Conservation (phyloP, 495 filamentous ascomycete species). For the Penicillium malachiteum region DNA sequence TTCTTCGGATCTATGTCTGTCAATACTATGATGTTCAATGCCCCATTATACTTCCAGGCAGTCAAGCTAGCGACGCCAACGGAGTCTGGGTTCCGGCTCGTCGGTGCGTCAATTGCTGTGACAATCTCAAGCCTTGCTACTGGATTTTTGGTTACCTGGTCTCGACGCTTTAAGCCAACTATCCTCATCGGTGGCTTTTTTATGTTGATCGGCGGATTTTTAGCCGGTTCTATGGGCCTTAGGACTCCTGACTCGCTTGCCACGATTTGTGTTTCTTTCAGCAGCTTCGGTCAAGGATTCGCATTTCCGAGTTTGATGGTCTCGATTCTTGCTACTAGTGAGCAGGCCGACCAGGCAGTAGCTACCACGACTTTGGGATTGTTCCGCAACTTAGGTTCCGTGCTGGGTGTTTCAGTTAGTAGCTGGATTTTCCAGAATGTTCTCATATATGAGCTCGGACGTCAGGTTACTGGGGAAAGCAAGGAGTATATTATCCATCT, state of each 20-base stretch:
- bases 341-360: conserved; percentile 71
- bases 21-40: conserved; percentile 74
- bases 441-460: conserved; percentile 56
- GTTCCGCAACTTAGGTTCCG: conserved; percentile 65
- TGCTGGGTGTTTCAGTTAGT: conserved; percentile 68
- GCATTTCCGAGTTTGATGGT: conserved; percentile 63
- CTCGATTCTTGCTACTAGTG: conserved; percentile 63
- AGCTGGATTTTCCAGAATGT: conserved; percentile 76
- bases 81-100: conserved; percentile 67
- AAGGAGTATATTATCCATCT: conserved; percentile 51
- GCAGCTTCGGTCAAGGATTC: conserved; percentile 65
- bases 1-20: conserved; percentile 62
- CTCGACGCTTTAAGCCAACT: conserved; percentile 61
- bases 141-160: conserved; percentile 69
- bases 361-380: conserved; percentile 69
- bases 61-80: conserved; percentile 72
- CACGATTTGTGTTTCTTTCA: conserved; percentile 60
- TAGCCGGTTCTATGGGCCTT: conserved; percentile 51
- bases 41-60: conserved; percentile 78
- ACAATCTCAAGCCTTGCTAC: conserved; percentile 60
- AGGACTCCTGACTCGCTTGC: conserved; percentile 58
- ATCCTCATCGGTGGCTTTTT: conserved; percentile 54
- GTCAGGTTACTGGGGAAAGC: conserved; percentile 53
- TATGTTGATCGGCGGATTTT: conserved; percentile 55
- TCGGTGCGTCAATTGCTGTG: conserved; percentile 57